A percentile compares a stretch with the other conserved stretches of the same genome.
phyloP scores from a whole-genome alignment of 2,329 filamentous ascomycete species.

The Alternaria sp. region DNA sequence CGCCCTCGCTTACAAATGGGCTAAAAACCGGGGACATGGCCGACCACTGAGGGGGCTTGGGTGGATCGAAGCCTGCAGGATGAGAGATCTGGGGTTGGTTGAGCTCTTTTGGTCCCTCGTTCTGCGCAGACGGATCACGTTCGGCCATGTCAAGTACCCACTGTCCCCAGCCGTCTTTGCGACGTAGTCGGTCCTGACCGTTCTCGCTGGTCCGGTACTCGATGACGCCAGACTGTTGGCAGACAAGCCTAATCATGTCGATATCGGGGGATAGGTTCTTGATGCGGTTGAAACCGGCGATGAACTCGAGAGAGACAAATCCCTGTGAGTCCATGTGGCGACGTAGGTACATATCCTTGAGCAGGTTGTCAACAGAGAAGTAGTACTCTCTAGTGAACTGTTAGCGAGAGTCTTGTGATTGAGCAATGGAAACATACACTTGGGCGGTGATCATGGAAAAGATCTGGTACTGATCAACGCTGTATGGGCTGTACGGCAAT shows the following conservation, averaged over 20 bases:
- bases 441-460: slow-evolving; percentile 68
- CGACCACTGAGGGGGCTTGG: slow-evolving; percentile 42
- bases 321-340: slow-evolving; percentile 95
- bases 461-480: slow-evolving; percentile 65
- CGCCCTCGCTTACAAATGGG: slow-evolving; percentile 34
- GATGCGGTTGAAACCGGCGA: slow-evolving; percentile 87
- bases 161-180: slow-evolving; percentile 76
- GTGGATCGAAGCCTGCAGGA: slow-evolving; percentile 47
- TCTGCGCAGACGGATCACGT: slow-evolving; percentile 76
- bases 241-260: slow-evolving; percentile 77
- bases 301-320: slow-evolving; percentile 81
- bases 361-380: slow-evolving; percentile 93
- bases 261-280: slow-evolving; percentile 75
- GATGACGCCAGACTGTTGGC: slow-evolving; percentile 73
- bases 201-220: slow-evolving; percentile 81
- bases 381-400: slow-evolving; percentile 80
- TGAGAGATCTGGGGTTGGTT: slow-evolving; percentile 53
- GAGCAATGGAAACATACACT: slow-evolving; percentile 54
- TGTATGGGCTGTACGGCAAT: slow-evolving; percentile 64
- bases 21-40: slow-evolving; percentile 35
- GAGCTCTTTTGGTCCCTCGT: slow-evolving; percentile 69
- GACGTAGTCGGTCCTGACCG: slow-evolving; percentile 78
- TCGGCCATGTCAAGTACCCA: slow-evolving; percentile 78
- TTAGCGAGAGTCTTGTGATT: slow-evolving; percentile 37
- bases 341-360: slow-evolving; percentile 89